Evolutionary conservation across 176 grass and related monocot species (phyloP), one percentile per base, ranked within the genome.

Genomic region (Paspalum notatum): DNA sequence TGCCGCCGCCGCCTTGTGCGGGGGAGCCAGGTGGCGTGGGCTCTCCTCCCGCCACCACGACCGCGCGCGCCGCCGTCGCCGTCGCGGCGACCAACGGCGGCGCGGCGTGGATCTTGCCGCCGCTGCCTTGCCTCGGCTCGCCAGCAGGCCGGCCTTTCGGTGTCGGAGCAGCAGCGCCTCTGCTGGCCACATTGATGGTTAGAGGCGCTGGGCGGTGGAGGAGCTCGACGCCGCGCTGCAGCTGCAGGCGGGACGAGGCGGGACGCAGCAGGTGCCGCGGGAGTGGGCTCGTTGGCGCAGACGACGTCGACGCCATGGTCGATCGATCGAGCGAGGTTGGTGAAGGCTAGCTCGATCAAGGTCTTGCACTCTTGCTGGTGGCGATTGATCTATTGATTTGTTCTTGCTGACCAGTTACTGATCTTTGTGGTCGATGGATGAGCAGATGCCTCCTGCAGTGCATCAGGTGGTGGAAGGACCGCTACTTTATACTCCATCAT

Each of bases 231-330:
- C 1, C 63, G 32, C 32, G 2, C 32, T 32, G 32, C 32, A 32
- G 32, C 32, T 32, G 32, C 8, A 66, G 63, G 38, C 17, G 5
- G 63, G 38, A 41, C 16, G 63, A 40, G 3, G 18, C 38, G 64
- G 20, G 6, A 1, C 39, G 39, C 9, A 66, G 38, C 16, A 66
- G 39, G 18, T 43, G 62, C 18, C 64, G 63, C 8, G 39, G 9
- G 63, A 66, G 17, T 4, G 63, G 65, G 41, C 65, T 68, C 3
- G 65, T 13, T 14, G 65, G 65, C 41, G 40, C 65, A 45, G 65
- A 44, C 65, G 40, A 21, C 20, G 65, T 12, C 65, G n/a, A 24
- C 65, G 65, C 65, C 65, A 68, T 68, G 41, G n/a, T n/a, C n/a
- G n/a, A 8, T 57, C 8, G 2, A 9, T 55, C 18, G 52, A 18